phyloP scores from a whole-genome alignment of 106 monocot species.

The Gastrodia elata region DNA sequence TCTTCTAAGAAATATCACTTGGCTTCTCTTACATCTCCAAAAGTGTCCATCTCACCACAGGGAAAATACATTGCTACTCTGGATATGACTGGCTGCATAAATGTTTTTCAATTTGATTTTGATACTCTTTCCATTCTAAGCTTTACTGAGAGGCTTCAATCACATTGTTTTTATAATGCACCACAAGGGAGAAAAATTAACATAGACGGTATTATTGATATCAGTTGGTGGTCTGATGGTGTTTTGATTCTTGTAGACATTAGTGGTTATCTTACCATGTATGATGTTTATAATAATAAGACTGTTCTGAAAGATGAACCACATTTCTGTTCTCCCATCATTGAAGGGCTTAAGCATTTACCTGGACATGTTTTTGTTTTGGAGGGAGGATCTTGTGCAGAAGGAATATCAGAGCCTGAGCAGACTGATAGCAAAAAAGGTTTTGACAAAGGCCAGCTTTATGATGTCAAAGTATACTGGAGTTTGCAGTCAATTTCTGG shows the following conservation, averaged over 20 bases:
- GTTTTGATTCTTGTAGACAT: conserved; percentile 52
- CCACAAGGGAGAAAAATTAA: conserved; percentile 13
- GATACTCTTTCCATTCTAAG: conserved; percentile 39
- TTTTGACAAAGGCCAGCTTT: conserved; percentile 7
- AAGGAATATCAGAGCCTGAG: conserved; percentile 9
- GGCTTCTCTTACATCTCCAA: conserved; percentile 26
- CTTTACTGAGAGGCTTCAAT: conserved; percentile 13
- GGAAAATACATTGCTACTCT: conserved; percentile 54
- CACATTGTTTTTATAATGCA: neutral
- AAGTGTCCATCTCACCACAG: conserved; percentile 62
- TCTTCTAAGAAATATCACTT: conserved; percentile 31
- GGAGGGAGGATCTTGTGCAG: conserved; percentile 21
- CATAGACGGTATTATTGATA: conserved; percentile 40
- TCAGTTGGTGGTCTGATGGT: conserved; percentile 78
- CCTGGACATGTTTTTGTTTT: conserved; percentile 58
- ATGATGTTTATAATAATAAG: conserved; percentile 28
- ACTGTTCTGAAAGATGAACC: conserved; percentile 36
- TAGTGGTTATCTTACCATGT: conserved; percentile 45
- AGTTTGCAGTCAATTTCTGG: conserved; percentile 49
- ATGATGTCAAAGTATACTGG: conserved; percentile 39
- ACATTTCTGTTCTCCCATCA: conserved; percentile 24
- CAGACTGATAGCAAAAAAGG: conserved; percentile 7
- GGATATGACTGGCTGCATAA: conserved; percentile 46
- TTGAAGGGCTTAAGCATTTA: conserved; percentile 39
- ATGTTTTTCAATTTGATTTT: conserved; percentile 44